These are phyloP conservation scores for Aphanocladium album DNA, from an alignment of 2,329 filamentous ascomycete species.

Conservation along the genomic window DNA sequence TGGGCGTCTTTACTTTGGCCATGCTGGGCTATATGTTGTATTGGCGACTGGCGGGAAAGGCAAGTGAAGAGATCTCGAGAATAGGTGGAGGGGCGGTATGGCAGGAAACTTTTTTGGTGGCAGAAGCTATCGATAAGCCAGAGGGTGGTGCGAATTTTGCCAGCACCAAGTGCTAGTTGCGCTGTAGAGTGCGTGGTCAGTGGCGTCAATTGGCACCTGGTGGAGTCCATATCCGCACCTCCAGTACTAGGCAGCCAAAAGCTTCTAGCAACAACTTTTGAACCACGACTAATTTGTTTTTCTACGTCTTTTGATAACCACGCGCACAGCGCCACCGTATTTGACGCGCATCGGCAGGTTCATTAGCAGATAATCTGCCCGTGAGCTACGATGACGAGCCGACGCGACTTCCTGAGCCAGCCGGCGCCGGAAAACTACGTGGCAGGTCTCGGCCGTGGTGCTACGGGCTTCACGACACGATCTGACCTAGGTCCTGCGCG, in stretches of 20 bases:
- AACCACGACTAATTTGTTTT: neutral
- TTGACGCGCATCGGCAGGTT: neutral
- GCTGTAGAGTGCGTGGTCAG: too few species aligned
- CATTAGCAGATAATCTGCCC: neutral
- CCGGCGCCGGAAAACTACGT: constrained; percentile 84
- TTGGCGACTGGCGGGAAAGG: neutral
- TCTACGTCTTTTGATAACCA: neutral
- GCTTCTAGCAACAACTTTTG: neutral
- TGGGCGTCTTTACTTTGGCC: constrained; percentile 49
- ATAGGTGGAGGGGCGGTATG: constrained; percentile 15
- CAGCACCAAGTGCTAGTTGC: neutral
- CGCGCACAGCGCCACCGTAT: constrained; percentile 1
- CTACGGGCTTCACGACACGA: constrained; percentile 94
- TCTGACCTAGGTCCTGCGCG: constrained; percentile 93
- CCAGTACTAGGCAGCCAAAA: neutral
- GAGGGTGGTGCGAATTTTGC: neutral
- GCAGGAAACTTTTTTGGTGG: constrained; percentile 22
- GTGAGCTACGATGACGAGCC: constrained; percentile 45
- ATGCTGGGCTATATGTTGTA: constrained; percentile 28
- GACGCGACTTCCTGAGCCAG: constrained; percentile 84
- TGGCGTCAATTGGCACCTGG: neutral
- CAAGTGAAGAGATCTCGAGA: constrained; percentile 8
- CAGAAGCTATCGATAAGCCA: constrained; percentile 21
- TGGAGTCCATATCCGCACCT: neutral
- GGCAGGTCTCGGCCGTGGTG: constrained; percentile 93